Conservation (phyloP, 352 stramenopile species). For the Globisporangium cederbergense region DNA sequence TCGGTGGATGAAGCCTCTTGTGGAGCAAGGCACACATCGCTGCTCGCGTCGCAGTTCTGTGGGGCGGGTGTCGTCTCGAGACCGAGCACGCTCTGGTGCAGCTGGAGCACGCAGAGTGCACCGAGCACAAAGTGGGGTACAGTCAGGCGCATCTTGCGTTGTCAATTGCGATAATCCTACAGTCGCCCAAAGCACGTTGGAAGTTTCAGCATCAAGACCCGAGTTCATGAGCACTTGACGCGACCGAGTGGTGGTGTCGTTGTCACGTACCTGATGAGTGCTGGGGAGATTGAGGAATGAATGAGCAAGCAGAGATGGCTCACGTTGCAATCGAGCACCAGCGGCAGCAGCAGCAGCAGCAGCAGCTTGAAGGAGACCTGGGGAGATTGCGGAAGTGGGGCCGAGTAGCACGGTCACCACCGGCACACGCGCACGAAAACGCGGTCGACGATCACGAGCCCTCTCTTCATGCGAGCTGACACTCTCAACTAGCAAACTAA, state of each 20-base stretch:
- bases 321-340: no score
- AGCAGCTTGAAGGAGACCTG: no score
- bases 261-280: background rate
- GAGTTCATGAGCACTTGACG: no score
- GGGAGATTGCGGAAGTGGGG: background rate
- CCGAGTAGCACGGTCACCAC: background rate
- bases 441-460: background rate
- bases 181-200: background rate
- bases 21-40: background rate
- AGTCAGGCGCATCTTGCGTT: background rate
- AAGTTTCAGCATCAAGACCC: no score
- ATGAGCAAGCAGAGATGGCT: background rate
- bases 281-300: background rate
- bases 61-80: slow-evolving; percentile 3
- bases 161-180: background rate
- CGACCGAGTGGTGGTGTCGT: no score
- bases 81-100: slow-evolving; percentile 6
- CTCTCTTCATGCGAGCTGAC: background rate
- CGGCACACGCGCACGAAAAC: background rate
- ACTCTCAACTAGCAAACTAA: background rate
- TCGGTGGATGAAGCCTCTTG: background rate
- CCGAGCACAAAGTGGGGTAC: background rate
- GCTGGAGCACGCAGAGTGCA: slow-evolving; percentile 4
- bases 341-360: no score
- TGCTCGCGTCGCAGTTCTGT: slow-evolving; percentile 4